A percentile compares a stretch with the other conserved stretches of the same genome.
Evolutionary conservation across 2,329 filamentous ascomycete species (phyloP).

Genomic region (Chrysoporthe austroafricana): DNA sequence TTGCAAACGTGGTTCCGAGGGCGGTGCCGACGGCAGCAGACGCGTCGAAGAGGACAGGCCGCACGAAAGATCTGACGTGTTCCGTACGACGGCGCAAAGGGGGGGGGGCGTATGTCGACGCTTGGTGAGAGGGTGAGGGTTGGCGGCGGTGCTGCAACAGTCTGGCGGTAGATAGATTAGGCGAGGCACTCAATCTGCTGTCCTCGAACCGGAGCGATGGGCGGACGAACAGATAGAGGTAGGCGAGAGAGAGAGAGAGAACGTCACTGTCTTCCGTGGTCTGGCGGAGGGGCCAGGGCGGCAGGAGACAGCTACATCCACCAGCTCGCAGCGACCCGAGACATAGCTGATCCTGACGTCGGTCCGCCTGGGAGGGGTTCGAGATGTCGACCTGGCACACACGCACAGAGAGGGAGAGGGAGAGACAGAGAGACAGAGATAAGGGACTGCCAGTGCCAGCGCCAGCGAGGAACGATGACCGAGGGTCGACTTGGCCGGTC

Average conservation of each 20-base stretch:
- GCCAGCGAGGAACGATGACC: conserved; percentile 8
- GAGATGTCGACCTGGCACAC: conserved; percentile 9
- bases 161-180: not conserved
- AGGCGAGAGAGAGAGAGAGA: conserved; percentile 8
- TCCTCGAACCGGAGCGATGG: not conserved
- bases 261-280: conserved; percentile 5
- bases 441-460: not conserved
- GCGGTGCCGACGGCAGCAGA: conserved; percentile 32
- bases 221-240: conserved; percentile 16
- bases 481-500: not conserved
- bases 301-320: conserved; percentile 26
- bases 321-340: conserved; percentile 26
- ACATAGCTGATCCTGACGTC: conserved; percentile 29
- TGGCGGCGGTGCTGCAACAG: conserved; percentile 6
- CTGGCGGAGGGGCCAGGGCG: conserved; percentile 26
- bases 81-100: too few relatives aligned
- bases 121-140: not conserved
- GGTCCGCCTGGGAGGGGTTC: conserved; percentile 13
- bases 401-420: not conserved
- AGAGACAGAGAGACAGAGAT: not conserved
- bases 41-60: conserved; percentile 32
- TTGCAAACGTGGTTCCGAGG: conserved; percentile 15
- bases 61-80: conserved; percentile 28
- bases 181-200: not conserved
- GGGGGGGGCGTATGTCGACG: not conserved